A percentile compares a stretch with the other conserved stretches of the same genome.
These are phyloP conservation scores for Tuber umbilicatum DNA, from an alignment of 495 filamentous ascomycete genomes.

Conservation along the genomic window DNA sequence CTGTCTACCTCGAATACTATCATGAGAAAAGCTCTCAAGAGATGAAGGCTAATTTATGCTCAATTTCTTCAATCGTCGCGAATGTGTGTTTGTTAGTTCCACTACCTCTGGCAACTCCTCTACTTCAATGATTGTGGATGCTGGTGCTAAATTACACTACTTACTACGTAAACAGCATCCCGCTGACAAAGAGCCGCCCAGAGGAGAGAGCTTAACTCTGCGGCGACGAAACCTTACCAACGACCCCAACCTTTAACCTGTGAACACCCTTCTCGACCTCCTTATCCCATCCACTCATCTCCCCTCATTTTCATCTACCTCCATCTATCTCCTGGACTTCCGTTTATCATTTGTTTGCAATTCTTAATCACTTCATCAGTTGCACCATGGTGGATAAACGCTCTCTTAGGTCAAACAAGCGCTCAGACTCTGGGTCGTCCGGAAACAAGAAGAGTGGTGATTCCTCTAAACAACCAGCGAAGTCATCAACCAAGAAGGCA, in stretches of 20 bases:
- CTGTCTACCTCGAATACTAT: not conserved
- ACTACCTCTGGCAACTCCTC: not conserved
- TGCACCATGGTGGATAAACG: conserved; percentile 42
- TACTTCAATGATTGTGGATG: not conserved
- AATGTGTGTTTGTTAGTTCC: not conserved
- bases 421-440: conserved; percentile 31
- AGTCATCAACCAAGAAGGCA: conserved; percentile 36
- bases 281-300: conserved; percentile 4
- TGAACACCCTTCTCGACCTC: not conserved
- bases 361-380: conserved; percentile 10
- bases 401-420: conserved; percentile 40
- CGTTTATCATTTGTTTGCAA: not conserved
- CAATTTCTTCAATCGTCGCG: not conserved
- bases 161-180: conserved; percentile 1
- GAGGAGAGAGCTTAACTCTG: not conserved
- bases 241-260: not conserved
- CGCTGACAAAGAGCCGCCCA: not conserved
- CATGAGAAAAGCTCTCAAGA: not conserved
- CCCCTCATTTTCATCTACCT: not conserved
- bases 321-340: not conserved
- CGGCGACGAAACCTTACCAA: not conserved
- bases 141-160: conserved; percentile 3
- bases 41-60: not conserved
- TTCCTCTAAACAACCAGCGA: conserved; percentile 24
- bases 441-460: conserved; percentile 30